Evolutionary conservation across 1,139 yeast species (phyloP), one percentile per base, ranked within the genome.

Genomic region (Candida neerlandica): DNA sequence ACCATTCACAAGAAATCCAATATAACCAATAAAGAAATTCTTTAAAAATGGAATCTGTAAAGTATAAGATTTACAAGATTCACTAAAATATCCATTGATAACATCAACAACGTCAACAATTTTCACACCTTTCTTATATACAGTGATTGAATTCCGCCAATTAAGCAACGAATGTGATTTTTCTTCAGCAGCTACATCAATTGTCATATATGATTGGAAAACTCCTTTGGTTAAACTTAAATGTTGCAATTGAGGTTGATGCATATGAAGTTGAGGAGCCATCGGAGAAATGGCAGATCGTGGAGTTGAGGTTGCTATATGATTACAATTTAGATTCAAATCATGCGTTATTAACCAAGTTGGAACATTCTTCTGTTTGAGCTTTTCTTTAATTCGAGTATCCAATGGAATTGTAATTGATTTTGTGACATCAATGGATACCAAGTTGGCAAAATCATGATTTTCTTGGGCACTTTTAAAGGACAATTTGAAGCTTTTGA

Each of bases 1-100:
- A 2, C 79, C 80, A 58, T 72, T 73, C 26, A 64, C 55, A 46
- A 73, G 60, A 50, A 63, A 73, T 15, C 73, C 63, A 33, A 76
- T 57, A 54, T 67, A 72, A 0, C 81, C 80, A 1, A 70, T 59
- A 68, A 77, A 73, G 54, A 75, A 76, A 27, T 61, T 63, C 52
- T 66, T 70, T 57, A 74, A 58, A 49, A 75, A 73, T 5, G 81
- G 80, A 7, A 72, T 56, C 40, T 67, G 67, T n/a, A 75, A 58
- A 12, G 66, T 67, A 49, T 61, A 69, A 12, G 55, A 52, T 10
- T 59, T 53, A 16, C 51, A 47, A 1, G 54, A 51, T 1, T 52
- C 52, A 32, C 61, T 57, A 12, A 49, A 52, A 50, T 68, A 73
- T 0, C 78, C 80, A 55, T 71, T 73, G n/a, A 74, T 58, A 27